phyloP scores from a whole-genome alignment of 1,139 yeast species.

The Schwanniomyces etchellsii region DNA sequence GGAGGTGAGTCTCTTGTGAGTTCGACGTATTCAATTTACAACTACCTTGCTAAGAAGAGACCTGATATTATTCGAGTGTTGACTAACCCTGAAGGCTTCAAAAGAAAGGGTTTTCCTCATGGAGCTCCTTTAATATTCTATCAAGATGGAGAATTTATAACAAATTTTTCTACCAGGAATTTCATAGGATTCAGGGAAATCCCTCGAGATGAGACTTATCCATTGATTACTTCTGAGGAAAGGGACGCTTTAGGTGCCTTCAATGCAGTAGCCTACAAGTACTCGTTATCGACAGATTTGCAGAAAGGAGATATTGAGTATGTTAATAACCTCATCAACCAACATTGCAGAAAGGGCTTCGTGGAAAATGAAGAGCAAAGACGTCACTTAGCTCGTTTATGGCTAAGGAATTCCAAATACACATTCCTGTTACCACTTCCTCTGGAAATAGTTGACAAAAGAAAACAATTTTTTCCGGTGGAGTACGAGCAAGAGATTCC shows the following conservation, averaged over 20 bases:
- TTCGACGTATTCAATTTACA: constrained; percentile 7
- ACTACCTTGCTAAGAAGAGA: constrained; percentile 8
- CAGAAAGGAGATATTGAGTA: constrained; percentile 9
- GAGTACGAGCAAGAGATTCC: constrained; percentile 9
- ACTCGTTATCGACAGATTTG: constrained; percentile 5
- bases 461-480: constrained; percentile 6
- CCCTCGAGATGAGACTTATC: constrained; percentile 8
- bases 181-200: constrained; percentile 8
- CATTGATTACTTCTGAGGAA: constrained; percentile 6
- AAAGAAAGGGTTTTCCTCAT: constrained; percentile 5
- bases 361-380: constrained; percentile 8
- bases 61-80: constrained; percentile 7
- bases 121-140: constrained; percentile 7
- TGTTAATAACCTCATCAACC: constrained; percentile 7
- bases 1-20: constrained; percentile 10
- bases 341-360: constrained; percentile 9
- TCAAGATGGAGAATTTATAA: constrained; percentile 4
- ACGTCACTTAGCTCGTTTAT: constrained; percentile 8
- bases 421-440: constrained; percentile 6
- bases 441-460: constrained; percentile 4
- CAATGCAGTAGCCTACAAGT: constrained; percentile 7
- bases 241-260: constrained; percentile 9
- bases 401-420: constrained; percentile 9
- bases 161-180: constrained; percentile 7
- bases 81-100: constrained; percentile 5